Conservation (phyloP, 176 grass and related monocot genomes). For the Raddia guianensis region DNA sequence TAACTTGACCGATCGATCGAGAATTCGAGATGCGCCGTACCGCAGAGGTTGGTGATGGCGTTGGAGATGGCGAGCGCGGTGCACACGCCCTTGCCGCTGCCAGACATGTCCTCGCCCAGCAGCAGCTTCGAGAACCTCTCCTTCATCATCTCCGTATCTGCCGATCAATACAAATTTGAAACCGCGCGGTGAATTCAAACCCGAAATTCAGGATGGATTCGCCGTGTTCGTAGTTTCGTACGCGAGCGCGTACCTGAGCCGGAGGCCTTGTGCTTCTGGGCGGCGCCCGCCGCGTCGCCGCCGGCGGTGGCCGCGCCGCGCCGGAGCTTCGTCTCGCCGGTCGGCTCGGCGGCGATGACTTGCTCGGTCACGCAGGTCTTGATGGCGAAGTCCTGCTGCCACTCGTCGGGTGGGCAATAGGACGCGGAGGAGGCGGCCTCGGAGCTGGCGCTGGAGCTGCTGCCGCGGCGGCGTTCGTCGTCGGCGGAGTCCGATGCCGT, state of each 20-base stretch:
- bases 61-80: constrained; percentile 96
- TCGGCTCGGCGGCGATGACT: neutral
- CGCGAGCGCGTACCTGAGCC: constrained; percentile 47
- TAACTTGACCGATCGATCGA: neutral
- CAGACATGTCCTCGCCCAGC: constrained; percentile 99
- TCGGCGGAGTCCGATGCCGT: constrained; percentile 48
- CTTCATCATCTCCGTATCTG: constrained; percentile 97
- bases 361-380: constrained; percentile 45
- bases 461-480: constrained; percentile 45
- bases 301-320: neutral
- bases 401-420: constrained; percentile 40
- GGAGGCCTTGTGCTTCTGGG: constrained; percentile 24
- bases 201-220: neutral
- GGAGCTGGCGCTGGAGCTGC: constrained; percentile 61
- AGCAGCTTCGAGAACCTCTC: constrained; percentile 92
- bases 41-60: constrained; percentile 96
- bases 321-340: neutral
- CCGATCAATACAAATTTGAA: neutral
- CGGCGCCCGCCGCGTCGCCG: neutral
- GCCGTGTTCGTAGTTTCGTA: neutral
- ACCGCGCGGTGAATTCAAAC: neutral
- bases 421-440: constrained; percentile 40
- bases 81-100: constrained; percentile 90
- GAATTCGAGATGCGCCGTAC: constrained; percentile 36
- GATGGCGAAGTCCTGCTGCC: constrained; percentile 33